Evolutionary conservation across 176 grass and related monocot genomes (phyloP).

Genomic region (Dactylis glomerata): DNA sequence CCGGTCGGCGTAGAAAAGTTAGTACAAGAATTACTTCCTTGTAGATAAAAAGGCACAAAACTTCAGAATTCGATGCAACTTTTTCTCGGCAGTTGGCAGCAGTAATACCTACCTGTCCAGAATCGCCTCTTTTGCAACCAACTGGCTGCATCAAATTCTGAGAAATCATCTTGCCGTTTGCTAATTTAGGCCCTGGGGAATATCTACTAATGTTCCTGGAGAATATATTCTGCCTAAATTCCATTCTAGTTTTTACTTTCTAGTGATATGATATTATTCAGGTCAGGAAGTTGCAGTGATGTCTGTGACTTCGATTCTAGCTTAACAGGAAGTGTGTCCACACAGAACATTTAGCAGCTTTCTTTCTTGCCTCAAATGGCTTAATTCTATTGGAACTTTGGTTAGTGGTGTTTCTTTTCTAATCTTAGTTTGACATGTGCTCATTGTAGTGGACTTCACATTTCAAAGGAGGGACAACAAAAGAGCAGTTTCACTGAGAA

Average conservation of each 20-base stretch:
- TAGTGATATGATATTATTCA: conserved; percentile 27
- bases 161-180: conserved; percentile 32
- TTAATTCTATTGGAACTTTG: not conserved
- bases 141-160: conserved; percentile 24
- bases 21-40: not conserved
- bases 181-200: conserved; percentile 33
- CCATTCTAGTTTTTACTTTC: conserved; percentile 31
- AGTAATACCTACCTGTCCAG: conserved; percentile 1
- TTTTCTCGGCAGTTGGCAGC: conserved; percentile 3
- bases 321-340: not conserved
- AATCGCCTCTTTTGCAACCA: conserved; percentile 16
- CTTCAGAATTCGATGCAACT: conserved; percentile 23
- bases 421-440: conserved; percentile 1
- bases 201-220: conserved; percentile 30
- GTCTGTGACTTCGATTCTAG: not conserved
- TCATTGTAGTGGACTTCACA: conserved; percentile 52
- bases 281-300: not conserved
- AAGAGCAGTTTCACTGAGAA: conserved; percentile 28
- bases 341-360: not conserved
- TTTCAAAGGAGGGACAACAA: conserved; percentile 62
- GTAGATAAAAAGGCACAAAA: not conserved
- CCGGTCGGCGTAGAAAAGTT: not conserved
- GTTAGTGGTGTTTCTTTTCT: not conserved
- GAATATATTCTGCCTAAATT: conserved; percentile 45
- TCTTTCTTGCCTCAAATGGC: not conserved